Evolutionary conservation across 495 filamentous ascomycete species (phyloP).

Genomic region (Opeltia flavorubescens): DNA sequence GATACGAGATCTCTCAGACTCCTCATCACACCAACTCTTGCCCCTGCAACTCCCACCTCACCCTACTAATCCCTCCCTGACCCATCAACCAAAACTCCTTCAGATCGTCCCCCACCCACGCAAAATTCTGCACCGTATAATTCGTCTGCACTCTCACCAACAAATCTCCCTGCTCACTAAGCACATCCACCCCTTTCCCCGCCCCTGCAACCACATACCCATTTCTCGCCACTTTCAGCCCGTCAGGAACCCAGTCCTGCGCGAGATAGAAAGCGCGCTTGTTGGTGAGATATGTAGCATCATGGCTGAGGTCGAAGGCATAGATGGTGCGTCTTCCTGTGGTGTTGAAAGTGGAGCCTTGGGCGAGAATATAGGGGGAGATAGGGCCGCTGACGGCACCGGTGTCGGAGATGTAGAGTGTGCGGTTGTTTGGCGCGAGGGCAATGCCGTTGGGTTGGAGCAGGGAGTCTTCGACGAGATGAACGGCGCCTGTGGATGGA

Average conservation of each 20-base stretch:
- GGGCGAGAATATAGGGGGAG: constrained; percentile 3
- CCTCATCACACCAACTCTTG: no score
- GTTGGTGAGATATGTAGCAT: constrained; percentile 15
- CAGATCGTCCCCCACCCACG: constrained; percentile 19
- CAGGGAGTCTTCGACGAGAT: constrained; percentile 21
- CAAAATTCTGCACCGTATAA: constrained; percentile 22
- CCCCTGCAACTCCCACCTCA: no score
- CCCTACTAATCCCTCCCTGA: no score
- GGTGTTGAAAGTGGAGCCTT: constrained; percentile 6
- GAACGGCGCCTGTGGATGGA: constrained; percentile 28
- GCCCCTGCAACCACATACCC: constrained; percentile 16
- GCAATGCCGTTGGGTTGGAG: constrained; percentile 26
- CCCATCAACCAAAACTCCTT: no score
- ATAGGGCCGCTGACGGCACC: constrained; percentile 11
- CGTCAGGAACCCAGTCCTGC: constrained; percentile 17
- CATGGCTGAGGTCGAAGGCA: constrained; percentile 18
- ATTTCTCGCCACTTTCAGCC: constrained; percentile 19
- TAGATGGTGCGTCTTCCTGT: constrained; percentile 15
- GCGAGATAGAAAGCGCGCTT: constrained; percentile 17
- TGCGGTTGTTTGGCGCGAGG: neutral
- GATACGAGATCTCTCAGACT: no score
- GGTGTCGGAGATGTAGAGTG: constrained; percentile 4
- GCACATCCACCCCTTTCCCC: constrained; percentile 18
- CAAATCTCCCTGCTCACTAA: constrained; percentile 16
- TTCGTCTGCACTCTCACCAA: constrained; percentile 21